Evolutionary conservation across 2,329 filamentous ascomycete species (phyloP).

Genomic region (Aspergillus sojae): DNA sequence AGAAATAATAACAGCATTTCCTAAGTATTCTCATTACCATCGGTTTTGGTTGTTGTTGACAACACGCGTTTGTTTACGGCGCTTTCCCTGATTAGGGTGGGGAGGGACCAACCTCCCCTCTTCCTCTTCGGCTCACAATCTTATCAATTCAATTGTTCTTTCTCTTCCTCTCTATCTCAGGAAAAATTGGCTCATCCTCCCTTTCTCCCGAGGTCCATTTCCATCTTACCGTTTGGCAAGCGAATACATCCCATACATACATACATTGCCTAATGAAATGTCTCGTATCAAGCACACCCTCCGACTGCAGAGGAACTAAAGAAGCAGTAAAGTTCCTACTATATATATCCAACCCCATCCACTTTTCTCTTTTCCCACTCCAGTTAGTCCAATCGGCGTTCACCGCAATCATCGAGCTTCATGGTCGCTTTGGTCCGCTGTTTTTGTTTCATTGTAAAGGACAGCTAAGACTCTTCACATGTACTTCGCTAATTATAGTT

Average conservation of each 20-base stretch:
- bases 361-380: background rate
- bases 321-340: background rate
- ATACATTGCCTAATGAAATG: background rate
- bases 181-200: background rate
- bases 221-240: background rate
- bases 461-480: conserved; percentile 9
- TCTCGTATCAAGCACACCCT: background rate
- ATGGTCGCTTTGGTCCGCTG: background rate
- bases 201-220: background rate
- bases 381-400: conserved; percentile 3
- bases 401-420: conserved; percentile 4
- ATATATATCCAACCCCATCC: conserved; percentile 5
- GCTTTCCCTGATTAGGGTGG: conserved; percentile 22
- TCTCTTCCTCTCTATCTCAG: background rate
- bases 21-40: conserved; percentile 5
- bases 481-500: conserved; percentile 1
- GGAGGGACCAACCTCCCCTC: conserved; percentile 7
- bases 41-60: conserved; percentile 12
- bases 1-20: conserved; percentile 5
- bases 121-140: background rate
- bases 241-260: background rate
- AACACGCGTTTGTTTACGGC: conserved; percentile 28
- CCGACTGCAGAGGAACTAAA: background rate
- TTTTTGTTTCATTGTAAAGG: background rate
- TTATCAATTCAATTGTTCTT: background rate